phyloP scores from a whole-genome alignment of 2,329 filamentous ascomycete genomes.

The Colletotrichum ledebouriae region DNA sequence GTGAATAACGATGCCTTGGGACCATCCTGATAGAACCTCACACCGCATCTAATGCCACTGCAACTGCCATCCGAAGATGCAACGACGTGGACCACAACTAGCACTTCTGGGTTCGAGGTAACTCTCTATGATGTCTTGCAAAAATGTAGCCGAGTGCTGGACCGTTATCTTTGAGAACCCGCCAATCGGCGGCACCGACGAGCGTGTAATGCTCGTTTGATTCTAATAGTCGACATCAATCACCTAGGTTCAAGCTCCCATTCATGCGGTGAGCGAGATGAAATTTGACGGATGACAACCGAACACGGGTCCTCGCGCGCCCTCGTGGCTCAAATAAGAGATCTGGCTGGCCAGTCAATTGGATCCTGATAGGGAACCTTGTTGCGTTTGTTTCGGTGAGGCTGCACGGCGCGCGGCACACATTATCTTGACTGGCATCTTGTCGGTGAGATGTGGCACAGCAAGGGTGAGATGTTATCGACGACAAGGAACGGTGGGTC shows the following conservation, averaged over 20 bases:
- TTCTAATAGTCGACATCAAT: conserved; percentile 18
- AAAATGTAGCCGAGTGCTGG: background rate
- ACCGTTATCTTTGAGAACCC: conserved; percentile 16
- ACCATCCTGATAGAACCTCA: conserved; percentile 12
- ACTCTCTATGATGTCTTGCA: background rate
- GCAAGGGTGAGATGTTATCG: conserved; percentile 26
- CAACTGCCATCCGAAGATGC: conserved; percentile 18
- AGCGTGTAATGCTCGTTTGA: background rate
- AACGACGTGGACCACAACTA: conserved; percentile 1
- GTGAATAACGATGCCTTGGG: conserved; percentile 10
- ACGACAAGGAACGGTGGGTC: conserved; percentile 16
- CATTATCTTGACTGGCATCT: conserved; percentile 1
- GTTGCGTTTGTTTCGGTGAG: conserved; percentile 34
- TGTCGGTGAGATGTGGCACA: conserved; percentile 26
- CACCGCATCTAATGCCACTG: conserved; percentile 8
- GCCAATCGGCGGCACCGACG: conserved; percentile 12
- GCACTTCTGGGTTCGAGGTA: background rate
- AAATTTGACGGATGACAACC: conserved; percentile 32
- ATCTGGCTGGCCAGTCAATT: conserved; percentile 36
- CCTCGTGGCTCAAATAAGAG: conserved; percentile 29
- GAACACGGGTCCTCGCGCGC: conserved; percentile 6
- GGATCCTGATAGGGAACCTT: conserved; percentile 25
- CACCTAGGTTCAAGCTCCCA: conserved; percentile 1
- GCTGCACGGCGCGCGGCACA: conserved; percentile 27
- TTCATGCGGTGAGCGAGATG: conserved; percentile 1